Conservation (phyloP, 345 rosid genomes). For the Adansonia digitata region DNA sequence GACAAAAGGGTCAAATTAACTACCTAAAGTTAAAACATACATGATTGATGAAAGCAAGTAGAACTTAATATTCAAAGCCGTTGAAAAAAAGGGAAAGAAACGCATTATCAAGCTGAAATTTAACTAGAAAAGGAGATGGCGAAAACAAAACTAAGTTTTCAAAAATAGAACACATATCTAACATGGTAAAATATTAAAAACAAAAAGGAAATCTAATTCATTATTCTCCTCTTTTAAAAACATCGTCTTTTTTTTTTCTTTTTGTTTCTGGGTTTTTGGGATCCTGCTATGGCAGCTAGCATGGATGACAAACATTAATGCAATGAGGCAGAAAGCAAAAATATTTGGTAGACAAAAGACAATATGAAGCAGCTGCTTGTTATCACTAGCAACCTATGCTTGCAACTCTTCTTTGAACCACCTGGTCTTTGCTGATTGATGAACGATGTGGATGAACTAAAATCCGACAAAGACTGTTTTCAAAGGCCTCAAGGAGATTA, state of each 20-base stretch:
- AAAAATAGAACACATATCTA: background rate
- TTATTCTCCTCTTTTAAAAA: background rate
- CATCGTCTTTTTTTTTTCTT: background rate
- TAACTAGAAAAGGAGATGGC: background rate
- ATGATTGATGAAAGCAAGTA: background rate
- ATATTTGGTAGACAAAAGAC: background rate
- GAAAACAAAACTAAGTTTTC: background rate
- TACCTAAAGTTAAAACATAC: background rate
- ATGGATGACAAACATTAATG: background rate
- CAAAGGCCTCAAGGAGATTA: background rate
- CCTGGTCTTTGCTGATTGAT: background rate
- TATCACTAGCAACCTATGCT: background rate
- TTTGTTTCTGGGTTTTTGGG: too few species aligned
- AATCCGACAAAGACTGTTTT: background rate
- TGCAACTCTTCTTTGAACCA: background rate
- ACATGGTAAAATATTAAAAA: background rate
- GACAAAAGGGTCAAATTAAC: background rate
- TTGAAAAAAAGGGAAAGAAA: background rate
- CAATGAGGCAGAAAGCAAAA: background rate
- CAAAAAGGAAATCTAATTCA: background rate
- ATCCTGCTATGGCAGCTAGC: background rate
- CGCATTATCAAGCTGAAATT: background rate
- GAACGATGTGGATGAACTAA: background rate
- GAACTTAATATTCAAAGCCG: background rate
- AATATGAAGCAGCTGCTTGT: background rate